Percentiles rank a stretch among this genome's conserved stretches.
Conservation (phyloP, 2,329 filamentous ascomycete genomes). For the Penicillium vulpinum region DNA sequence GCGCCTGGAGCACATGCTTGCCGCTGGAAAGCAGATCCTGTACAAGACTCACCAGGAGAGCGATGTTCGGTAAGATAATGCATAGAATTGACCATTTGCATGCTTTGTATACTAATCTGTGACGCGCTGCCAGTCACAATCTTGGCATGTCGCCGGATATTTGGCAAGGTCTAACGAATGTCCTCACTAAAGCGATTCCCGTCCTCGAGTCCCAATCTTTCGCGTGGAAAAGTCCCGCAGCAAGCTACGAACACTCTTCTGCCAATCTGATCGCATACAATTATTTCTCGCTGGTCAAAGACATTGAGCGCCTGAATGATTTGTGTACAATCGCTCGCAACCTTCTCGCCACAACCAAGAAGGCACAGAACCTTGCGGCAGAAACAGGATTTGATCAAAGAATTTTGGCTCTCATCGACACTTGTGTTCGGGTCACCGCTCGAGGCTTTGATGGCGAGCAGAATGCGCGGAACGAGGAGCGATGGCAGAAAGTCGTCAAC, state of each 20-base stretch:
- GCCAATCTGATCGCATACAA: constrained; percentile 63
- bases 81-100: neutral
- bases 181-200: constrained; percentile 61
- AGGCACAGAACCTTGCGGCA: constrained; percentile 63
- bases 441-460: constrained; percentile 65
- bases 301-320: constrained; percentile 64
- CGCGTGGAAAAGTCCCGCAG: constrained; percentile 58
- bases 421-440: constrained; percentile 64
- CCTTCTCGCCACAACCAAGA: constrained; percentile 60
- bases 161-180: constrained; percentile 60
- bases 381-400: constrained; percentile 61
- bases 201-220: constrained; percentile 64
- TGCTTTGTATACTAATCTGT: constrained; percentile 4
- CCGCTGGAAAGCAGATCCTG: constrained; percentile 61
- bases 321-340: constrained; percentile 63
- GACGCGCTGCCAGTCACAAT: constrained; percentile 46
- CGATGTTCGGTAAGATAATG: constrained; percentile 50
- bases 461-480: constrained; percentile 61
- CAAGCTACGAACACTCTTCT: constrained; percentile 59
- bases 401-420: constrained; percentile 61
- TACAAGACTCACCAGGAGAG: constrained; percentile 59
- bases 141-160: constrained; percentile 58
- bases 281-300: constrained; percentile 59
- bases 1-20: constrained; percentile 58
- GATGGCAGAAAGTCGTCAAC: constrained; percentile 66